These are phyloP conservation scores for Lecanoromycetidae sp. DNA, from an alignment of 2,329 filamentous ascomycete genomes.

Conservation along the genomic window DNA sequence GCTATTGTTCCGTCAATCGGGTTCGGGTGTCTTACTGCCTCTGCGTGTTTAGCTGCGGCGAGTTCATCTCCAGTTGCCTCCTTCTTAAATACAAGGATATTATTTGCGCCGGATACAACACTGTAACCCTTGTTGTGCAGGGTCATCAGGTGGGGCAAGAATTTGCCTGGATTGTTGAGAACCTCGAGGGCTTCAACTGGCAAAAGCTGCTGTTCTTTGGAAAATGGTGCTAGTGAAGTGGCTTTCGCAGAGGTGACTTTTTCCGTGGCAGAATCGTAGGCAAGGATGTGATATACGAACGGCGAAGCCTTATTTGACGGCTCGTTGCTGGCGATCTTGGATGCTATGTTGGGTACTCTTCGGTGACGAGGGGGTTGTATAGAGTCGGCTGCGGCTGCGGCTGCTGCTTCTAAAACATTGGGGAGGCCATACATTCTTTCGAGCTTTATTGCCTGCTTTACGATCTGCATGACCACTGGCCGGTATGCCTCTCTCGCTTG, in stretches of 20 bases:
- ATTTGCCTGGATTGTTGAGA: slow-evolving; percentile 51
- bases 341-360: neutral
- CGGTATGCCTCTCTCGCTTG: neutral
- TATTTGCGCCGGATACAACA: slow-evolving; percentile 49
- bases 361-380: neutral
- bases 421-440: no score
- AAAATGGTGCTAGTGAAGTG: slow-evolving; percentile 39
- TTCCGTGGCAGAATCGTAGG: slow-evolving; percentile 49
- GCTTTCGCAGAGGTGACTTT: slow-evolving; percentile 47
- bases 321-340: neutral
- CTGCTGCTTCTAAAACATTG: neutral
- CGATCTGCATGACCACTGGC: neutral
- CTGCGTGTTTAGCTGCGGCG: slow-evolving; percentile 8
- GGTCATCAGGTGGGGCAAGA: slow-evolving; percentile 50
- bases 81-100: slow-evolving; percentile 57
- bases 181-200: slow-evolving; percentile 49
- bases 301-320: neutral
- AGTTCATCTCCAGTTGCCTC: slow-evolving; percentile 28
- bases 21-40: slow-evolving; percentile 7
- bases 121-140: slow-evolving; percentile 53
- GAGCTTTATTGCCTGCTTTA: neutral
- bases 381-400: neutral
- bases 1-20: neutral
- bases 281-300: slow-evolving; percentile 37
- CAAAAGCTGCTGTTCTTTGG: slow-evolving; percentile 39